Percentiles rank a stretch among this genome's conserved stretches.
These are phyloP conservation scores for Verbascum thapsus DNA, from an alignment of 257 asterid genomes.

Conservation along the genomic window DNA sequence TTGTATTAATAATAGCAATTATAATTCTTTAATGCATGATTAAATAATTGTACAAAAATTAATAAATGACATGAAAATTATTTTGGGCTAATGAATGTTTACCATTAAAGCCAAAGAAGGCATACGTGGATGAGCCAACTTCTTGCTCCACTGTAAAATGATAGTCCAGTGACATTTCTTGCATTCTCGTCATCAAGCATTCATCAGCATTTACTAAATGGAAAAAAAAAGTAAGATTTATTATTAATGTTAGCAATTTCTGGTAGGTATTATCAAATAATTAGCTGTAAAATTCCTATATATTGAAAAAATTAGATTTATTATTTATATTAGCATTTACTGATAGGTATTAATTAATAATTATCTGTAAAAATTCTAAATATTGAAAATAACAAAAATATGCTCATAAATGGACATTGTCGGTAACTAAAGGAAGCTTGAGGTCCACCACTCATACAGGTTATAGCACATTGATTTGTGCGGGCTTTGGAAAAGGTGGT, in stretches of 20 bases:
- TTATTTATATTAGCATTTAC: too few species aligned
- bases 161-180: conserved; percentile 96
- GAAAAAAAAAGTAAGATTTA: background rate
- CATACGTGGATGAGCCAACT: conserved; percentile 92
- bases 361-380: background rate
- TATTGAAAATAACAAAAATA: conserved; percentile 11
- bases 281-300: too few species aligned
- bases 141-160: conserved; percentile 96
- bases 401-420: conserved; percentile 35
- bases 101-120: conserved; percentile 97
- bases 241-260: background rate
- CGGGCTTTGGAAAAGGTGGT: conserved; percentile 23
- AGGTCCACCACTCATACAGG: conserved; percentile 48
- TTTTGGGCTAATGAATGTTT: conserved; percentile 11
- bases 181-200: conserved; percentile 97
- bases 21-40: too few species aligned
- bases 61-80: background rate
- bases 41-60: background rate
- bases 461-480: conserved; percentile 55
- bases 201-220: conserved; percentile 81
- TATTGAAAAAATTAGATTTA: too few species aligned
- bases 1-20: background rate
- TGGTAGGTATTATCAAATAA: background rate
- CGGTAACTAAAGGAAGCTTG: conserved; percentile 30
- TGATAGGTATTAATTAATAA: too few species aligned